Conservation (phyloP, 345 rosid species). For the Sisymbrium altissimum region DNA sequence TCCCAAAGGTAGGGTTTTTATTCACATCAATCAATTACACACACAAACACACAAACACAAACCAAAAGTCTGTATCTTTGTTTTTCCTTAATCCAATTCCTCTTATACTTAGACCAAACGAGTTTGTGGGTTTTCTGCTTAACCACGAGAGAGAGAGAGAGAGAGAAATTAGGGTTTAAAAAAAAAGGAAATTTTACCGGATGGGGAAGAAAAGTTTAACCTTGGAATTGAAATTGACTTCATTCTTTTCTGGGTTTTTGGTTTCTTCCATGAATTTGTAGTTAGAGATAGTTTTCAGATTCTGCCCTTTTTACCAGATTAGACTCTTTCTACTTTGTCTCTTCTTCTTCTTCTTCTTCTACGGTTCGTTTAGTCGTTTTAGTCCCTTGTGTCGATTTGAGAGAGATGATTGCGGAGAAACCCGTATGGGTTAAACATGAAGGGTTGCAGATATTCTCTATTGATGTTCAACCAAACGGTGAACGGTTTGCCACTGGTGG, state of each 20-base stretch:
- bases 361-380: no score
- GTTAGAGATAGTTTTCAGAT: not conserved
- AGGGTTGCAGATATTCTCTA: conserved; percentile 95
- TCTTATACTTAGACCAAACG: not conserved
- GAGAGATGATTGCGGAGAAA: conserved; percentile 92
- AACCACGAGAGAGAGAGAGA: not conserved
- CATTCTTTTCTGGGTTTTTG: not conserved
- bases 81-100: not conserved
- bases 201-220: not conserved
- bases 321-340: no score
- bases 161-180: not conserved
- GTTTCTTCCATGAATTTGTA: not conserved
- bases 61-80: not conserved
- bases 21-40: no score
- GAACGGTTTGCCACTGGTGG: conserved; percentile 97
- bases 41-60: no score
- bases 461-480: conserved; percentile 96
- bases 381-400: no score
- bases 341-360: not conserved
- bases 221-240: not conserved
- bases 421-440: conserved; percentile 96
- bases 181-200: not conserved
- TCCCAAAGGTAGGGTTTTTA: no score
- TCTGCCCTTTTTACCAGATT: no score
- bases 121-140: not conserved